Conservation (phyloP, 2,329 filamentous ascomycete species). For the Curvularia verruculosa region DNA sequence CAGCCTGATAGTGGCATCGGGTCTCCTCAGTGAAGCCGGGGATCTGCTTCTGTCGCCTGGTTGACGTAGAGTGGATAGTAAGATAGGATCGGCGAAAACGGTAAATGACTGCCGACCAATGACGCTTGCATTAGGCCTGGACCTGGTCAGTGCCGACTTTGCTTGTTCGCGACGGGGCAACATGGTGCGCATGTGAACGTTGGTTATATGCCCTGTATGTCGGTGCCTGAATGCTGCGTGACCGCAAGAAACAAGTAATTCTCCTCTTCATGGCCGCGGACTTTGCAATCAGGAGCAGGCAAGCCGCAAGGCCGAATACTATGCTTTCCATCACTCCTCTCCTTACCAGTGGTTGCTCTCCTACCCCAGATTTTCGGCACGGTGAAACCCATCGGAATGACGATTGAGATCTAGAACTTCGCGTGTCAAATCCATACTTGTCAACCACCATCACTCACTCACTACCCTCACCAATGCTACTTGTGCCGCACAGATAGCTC, state of each 20-base stretch:
- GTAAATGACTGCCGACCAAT: constrained; percentile 18
- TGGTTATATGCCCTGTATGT: neutral
- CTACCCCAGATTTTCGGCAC: constrained; percentile 15
- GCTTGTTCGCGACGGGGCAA: constrained; percentile 1
- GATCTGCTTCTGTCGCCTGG: constrained; percentile 16
- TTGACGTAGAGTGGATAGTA: constrained; percentile 18
- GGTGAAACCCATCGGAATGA: constrained; percentile 17
- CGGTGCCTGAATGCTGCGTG: neutral
- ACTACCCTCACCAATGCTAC: constrained; percentile 8
- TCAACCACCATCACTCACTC: neutral
- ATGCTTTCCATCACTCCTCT: neutral
- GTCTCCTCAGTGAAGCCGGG: constrained; percentile 33
- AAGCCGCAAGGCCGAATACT: neutral
- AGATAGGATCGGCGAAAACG: constrained; percentile 20
- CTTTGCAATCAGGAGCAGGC: neutral
- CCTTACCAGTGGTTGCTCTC: neutral
- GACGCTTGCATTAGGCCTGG: constrained; percentile 15
- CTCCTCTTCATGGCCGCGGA: neutral
- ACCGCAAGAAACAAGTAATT: neutral
- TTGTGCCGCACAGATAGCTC: neutral
- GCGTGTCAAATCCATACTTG: neutral
- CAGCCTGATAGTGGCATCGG: constrained; percentile 20
- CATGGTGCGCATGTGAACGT: constrained; percentile 1
- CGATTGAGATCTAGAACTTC: constrained; percentile 3
- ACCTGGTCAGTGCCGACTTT: constrained; percentile 4